Conservation (phyloP, 805 yeast species). For the Sugiyamaella boreocaroliniensis region DNA sequence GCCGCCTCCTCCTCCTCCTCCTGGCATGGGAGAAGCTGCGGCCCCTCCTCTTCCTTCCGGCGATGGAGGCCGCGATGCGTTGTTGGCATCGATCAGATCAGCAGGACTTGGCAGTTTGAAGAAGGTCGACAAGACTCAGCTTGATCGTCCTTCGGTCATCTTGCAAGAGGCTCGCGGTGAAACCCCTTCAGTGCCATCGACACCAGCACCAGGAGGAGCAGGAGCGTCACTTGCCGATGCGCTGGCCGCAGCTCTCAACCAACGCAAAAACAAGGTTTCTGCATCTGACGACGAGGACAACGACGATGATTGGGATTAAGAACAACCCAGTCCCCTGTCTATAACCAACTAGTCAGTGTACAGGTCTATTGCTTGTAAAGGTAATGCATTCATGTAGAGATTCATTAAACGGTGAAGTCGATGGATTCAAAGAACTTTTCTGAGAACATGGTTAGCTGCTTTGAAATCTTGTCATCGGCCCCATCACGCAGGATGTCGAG, state of each 20-base stretch:
- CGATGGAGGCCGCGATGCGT: slow-evolving; percentile 67
- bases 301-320: slow-evolving; percentile 57
- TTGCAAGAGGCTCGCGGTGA: slow-evolving; percentile 69
- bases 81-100: slow-evolving; percentile 77
- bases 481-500: slow-evolving; percentile 25
- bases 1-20: slow-evolving; percentile 38
- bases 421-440: slow-evolving; percentile 1
- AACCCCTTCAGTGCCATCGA: slow-evolving; percentile 33
- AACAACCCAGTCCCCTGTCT: background rate
- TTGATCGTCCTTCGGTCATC: slow-evolving; percentile 70
- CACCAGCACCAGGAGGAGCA: slow-evolving; percentile 37
- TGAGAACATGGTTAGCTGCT: slow-evolving; percentile 12
- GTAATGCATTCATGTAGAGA: background rate
- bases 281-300: slow-evolving; percentile 81
- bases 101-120: slow-evolving; percentile 65
- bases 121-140: slow-evolving; percentile 74
- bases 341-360: background rate
- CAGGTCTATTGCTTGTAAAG: background rate
- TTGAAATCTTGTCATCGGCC: slow-evolving; percentile 29
- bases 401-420: background rate
- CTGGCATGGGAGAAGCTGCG: slow-evolving; percentile 26
- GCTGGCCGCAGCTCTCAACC: slow-evolving; percentile 74
- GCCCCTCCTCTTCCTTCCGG: slow-evolving; percentile 36
- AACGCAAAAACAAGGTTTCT: slow-evolving; percentile 75
- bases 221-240: slow-evolving; percentile 78